A percentile compares a stretch with the other conserved stretches of the same genome.
Conservation (phyloP, 768 basidiomycete species). For the Leucosporidium yakuticum region DNA sequence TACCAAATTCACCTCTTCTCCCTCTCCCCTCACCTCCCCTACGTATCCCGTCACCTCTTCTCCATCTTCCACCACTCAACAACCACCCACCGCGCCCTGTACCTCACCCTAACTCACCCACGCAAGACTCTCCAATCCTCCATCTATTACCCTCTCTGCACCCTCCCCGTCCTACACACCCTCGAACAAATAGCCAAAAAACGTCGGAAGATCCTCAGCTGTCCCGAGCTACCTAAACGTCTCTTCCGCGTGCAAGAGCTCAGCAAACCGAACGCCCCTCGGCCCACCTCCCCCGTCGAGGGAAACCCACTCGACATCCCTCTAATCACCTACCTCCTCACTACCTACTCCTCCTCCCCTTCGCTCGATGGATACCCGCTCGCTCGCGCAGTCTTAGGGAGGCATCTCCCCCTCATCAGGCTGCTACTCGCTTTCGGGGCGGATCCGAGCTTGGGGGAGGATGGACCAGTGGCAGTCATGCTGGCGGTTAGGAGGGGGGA, state of each 20-base stretch:
- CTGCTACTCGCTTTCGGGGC: constrained; percentile 69
- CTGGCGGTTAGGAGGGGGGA: constrained; percentile 70
- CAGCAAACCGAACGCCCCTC: constrained; percentile 35
- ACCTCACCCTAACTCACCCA: constrained; percentile 51
- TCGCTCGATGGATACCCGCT: constrained; percentile 76
- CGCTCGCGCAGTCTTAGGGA: constrained; percentile 65
- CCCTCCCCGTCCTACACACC: constrained; percentile 44
- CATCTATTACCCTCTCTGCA: constrained; percentile 35
- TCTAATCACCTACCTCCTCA: constrained; percentile 41
- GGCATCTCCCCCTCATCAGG: constrained; percentile 58
- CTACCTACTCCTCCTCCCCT: constrained; percentile 49
- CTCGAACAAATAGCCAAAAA: constrained; percentile 48
- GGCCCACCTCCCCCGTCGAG: neutral
- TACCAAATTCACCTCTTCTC: constrained; percentile 71
- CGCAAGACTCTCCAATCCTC: constrained; percentile 39
- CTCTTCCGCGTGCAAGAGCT: constrained; percentile 56
- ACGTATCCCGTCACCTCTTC: constrained; percentile 54
- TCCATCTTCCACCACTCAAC: constrained; percentile 56
- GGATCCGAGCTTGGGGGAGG: constrained; percentile 57
- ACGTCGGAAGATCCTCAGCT: neutral
- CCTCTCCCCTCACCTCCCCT: constrained; percentile 59
- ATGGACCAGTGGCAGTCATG: constrained; percentile 61
- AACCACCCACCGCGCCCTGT: constrained; percentile 59
- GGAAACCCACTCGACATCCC: constrained; percentile 25
- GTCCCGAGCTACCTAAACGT: constrained; percentile 55